phyloP scores from a whole-genome alignment of 78 protist genomes.

The Abeoforma whisleri region DNA sequence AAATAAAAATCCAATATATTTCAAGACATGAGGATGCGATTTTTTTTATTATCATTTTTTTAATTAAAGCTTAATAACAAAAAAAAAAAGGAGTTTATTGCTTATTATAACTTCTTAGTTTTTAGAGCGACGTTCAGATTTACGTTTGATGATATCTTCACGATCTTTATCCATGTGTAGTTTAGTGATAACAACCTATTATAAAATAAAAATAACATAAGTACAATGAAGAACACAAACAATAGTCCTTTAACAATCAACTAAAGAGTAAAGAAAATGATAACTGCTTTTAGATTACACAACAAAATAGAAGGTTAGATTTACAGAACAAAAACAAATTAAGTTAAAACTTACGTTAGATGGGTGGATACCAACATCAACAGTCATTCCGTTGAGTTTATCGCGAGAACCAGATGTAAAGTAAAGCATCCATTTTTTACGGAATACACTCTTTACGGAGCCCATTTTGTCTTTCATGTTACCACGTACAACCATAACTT shows the following conservation, averaged over 20 bases:
- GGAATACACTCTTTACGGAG: conserved; percentile 78
- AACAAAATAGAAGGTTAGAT: neutral
- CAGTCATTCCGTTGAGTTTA: conserved; percentile 84
- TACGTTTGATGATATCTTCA: neutral
- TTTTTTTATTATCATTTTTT: no score
- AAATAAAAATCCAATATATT: neutral
- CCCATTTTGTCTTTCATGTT: conserved; percentile 75
- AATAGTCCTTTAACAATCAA: neutral
- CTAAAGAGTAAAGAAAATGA: no score
- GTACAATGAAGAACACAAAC: neutral
- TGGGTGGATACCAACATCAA: conserved; percentile 66
- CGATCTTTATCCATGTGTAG: neutral
- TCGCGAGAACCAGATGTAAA: conserved; percentile 77
- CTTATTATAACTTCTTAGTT: no score
- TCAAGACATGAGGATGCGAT: no score
- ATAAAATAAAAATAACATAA: no score
- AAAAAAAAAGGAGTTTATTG: neutral
- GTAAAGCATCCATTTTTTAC: conserved; percentile 87
- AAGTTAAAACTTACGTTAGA: conserved; percentile 50
- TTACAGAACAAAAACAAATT: neutral
- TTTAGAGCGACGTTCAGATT: neutral
- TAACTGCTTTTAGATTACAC: neutral
- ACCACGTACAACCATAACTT: conserved; percentile 86
- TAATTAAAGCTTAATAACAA: neutral
- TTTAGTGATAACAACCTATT: neutral